These are phyloP conservation scores for Oryza punctata DNA, from an alignment of 176 grass and related monocot genomes.

Conservation along the genomic window DNA sequence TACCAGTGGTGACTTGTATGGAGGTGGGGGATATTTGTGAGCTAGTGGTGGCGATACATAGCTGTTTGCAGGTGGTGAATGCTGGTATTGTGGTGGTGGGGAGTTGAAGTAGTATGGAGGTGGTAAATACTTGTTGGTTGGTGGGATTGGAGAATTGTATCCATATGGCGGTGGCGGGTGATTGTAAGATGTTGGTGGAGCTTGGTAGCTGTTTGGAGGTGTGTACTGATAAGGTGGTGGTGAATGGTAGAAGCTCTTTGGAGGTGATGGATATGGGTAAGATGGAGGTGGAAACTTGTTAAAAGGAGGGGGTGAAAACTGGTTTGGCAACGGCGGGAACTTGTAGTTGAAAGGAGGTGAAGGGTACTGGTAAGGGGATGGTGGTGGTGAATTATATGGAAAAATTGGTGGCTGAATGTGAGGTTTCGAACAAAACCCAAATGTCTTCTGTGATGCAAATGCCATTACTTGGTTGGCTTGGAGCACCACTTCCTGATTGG, in stretches of 20 bases:
- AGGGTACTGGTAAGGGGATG: slow-evolving; percentile 41
- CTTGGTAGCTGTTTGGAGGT: slow-evolving; percentile 38
- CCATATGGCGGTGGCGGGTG: slow-evolving; percentile 14
- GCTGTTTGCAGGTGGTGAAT: slow-evolving; percentile 23
- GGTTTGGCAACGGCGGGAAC: slow-evolving; percentile 35
- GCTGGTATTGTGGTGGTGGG: slow-evolving; percentile 37
- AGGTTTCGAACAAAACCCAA: slow-evolving; percentile 42
- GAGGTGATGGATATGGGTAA: slow-evolving; percentile 52
- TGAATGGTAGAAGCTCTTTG: slow-evolving; percentile 17
- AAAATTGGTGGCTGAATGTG: slow-evolving; percentile 26
- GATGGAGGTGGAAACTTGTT: slow-evolving; percentile 39
- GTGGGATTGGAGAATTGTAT: slow-evolving; percentile 18
- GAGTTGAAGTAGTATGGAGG: slow-evolving; percentile 59
- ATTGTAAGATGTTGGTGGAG: slow-evolving; percentile 31
- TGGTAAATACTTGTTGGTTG: slow-evolving; percentile 39
- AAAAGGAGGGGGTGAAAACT: slow-evolving; percentile 31
- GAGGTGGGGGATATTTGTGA: slow-evolving; percentile 41
- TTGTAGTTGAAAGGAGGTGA: slow-evolving; percentile 39
- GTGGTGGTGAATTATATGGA: slow-evolving; percentile 35
- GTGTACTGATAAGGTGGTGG: slow-evolving; percentile 36
- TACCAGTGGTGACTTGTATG: slow-evolving; percentile 37
- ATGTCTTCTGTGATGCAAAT: slow-evolving; percentile 60
- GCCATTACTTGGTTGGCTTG: slow-evolving; percentile 63
- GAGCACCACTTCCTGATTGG: slow-evolving; percentile 56
- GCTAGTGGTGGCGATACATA: slow-evolving; percentile 26